These are phyloP conservation scores for Flaveria floridana DNA, from an alignment of 140 eudicot species.

Conservation along the genomic window DNA sequence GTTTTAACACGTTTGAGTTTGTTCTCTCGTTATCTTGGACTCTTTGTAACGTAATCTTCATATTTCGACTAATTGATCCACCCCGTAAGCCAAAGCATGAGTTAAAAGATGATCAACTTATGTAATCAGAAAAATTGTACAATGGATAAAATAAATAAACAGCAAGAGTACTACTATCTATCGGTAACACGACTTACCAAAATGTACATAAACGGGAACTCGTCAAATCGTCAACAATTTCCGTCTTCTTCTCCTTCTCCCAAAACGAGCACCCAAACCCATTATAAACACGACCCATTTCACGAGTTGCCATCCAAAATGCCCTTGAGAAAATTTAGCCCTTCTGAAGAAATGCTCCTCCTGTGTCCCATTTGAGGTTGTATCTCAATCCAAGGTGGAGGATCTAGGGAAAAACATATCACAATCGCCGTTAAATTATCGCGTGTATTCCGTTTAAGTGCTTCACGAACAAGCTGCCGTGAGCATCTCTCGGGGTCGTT, in stretches of 20 bases:
- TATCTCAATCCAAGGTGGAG: conserved; percentile 74
- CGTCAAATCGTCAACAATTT: no score
- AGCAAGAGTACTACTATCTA: conserved; percentile 30
- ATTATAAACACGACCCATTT: conserved; percentile 30
- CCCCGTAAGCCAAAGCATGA: not conserved
- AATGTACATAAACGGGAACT: conserved; percentile 28
- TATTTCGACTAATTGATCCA: not conserved
- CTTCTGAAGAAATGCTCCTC: conserved; percentile 79
- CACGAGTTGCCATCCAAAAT: conserved; percentile 49
- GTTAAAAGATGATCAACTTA: conserved; percentile 16
- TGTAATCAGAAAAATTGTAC: conserved; percentile 31
- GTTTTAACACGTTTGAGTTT: not conserved
- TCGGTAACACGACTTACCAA: conserved; percentile 33
- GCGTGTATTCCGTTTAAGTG: conserved; percentile 59
- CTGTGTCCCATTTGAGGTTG: conserved; percentile 44
- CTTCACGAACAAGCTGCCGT: conserved; percentile 70
- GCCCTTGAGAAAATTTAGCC: conserved; percentile 64
- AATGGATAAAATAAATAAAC: conserved; percentile 29
- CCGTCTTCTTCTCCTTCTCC: not conserved
- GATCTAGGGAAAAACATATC: conserved; percentile 67
- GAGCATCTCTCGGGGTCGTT: conserved; percentile 77
- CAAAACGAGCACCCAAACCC: conserved; percentile 21
- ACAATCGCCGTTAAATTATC: conserved; percentile 74
- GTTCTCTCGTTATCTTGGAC: not conserved
- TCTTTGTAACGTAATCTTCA: not conserved